phyloP scores from a whole-genome alignment of 257 asterid genomes.

The Capsicum rhomboideum region DNA sequence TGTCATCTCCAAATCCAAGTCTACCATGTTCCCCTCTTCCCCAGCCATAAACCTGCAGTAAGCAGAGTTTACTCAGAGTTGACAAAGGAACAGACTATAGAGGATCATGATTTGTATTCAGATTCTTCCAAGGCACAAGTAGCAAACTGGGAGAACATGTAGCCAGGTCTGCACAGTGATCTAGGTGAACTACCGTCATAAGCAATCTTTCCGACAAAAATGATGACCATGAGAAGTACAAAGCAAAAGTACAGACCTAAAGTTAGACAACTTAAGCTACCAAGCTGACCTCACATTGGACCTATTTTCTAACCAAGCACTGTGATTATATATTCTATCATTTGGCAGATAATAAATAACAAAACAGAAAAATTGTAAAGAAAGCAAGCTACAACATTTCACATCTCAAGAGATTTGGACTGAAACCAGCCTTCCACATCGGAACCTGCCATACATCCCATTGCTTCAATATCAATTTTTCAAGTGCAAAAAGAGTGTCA shows the following conservation, averaged over 20 bases:
- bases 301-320: neutral
- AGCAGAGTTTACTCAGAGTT: neutral
- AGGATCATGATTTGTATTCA: neutral
- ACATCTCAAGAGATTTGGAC: neutral
- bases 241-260: neutral
- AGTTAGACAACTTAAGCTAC: neutral
- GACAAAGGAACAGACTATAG: neutral
- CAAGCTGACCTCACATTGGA: neutral
- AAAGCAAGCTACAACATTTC: neutral
- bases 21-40: constrained; percentile 99
- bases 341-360: neutral
- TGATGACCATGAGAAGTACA: neutral
- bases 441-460: neutral
- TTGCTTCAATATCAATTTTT: neutral
- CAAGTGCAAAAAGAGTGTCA: neutral
- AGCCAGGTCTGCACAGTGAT: neutral
- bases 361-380: neutral
- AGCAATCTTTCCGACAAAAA: neutral
- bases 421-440: neutral
- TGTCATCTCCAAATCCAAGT: constrained; percentile 98
- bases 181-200: neutral
- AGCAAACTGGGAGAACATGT: neutral
- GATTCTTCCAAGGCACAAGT: neutral
- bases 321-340: neutral
- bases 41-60: constrained; percentile 85